A percentile compares a stretch with the other conserved stretches of the same genome.
Conservation (phyloP, 768 basidiomycete genomes). For the Pilatotrama ljubarskyi region DNA sequence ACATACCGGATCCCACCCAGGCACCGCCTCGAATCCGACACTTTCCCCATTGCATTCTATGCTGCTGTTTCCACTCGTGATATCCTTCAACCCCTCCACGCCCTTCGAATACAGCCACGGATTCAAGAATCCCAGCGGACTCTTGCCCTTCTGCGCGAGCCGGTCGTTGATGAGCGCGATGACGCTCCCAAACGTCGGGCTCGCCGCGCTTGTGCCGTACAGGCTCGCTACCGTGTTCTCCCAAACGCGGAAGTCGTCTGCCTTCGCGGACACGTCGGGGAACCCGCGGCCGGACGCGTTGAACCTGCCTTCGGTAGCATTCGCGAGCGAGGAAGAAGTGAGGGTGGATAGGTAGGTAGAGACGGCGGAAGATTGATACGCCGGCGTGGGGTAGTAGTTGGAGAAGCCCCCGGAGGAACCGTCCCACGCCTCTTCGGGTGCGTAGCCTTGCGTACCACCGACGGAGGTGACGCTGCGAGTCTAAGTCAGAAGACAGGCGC, state of each 20-base stretch:
- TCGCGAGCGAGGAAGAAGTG: conserved; percentile 47
- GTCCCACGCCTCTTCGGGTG: conserved; percentile 51
- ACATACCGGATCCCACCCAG: conserved; percentile 35
- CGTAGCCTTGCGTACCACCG: conserved; percentile 54
- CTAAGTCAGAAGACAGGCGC: background rate
- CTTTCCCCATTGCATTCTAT: conserved; percentile 36
- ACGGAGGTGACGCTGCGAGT: conserved; percentile 53
- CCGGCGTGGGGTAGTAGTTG: conserved; percentile 54
- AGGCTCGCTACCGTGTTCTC: conserved; percentile 21
- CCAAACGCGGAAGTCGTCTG: conserved; percentile 32
- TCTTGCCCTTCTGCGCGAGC: conserved; percentile 30
- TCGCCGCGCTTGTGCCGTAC: conserved; percentile 36
- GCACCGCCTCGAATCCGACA: conserved; percentile 33
- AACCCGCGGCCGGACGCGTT: conserved; percentile 42
- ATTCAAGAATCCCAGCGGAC: conserved; percentile 38
- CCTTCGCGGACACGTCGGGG: conserved; percentile 49
- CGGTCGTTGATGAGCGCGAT: conserved; percentile 37
- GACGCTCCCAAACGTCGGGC: conserved; percentile 36
- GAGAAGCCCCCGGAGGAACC: conserved; percentile 79
- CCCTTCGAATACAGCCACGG: conserved; percentile 35
- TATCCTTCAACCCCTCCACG: conserved; percentile 33
- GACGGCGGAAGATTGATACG: conserved; percentile 52
- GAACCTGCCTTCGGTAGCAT: conserved; percentile 45
- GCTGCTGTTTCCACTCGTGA: conserved; percentile 34
- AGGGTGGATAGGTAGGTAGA: conserved; percentile 44